Percentiles rank a stretch among this genome's conserved stretches.
Evolutionary conservation across 1,284 basidiomycete species (phyloP).

Genomic region (Tremellales sp.): DNA sequence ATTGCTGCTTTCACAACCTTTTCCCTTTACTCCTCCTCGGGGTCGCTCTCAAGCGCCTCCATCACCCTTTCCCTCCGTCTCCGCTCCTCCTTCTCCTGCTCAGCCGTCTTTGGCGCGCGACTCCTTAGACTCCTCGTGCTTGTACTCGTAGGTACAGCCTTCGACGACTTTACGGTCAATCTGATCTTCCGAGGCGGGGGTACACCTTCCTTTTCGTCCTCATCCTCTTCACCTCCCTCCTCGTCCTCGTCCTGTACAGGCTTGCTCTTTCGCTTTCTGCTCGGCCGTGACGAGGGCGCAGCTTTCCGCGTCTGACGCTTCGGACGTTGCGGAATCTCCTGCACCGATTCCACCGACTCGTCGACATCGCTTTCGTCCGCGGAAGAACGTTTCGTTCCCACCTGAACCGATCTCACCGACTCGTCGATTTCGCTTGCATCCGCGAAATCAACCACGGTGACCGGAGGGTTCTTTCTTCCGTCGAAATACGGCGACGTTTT

Average conservation of each 20-base stretch:
- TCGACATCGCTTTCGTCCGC: background rate
- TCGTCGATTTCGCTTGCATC: background rate
- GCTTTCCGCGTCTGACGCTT: no score
- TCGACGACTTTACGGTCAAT: background rate
- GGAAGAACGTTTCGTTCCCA: background rate
- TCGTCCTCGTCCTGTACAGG: background rate
- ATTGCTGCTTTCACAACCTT: no score
- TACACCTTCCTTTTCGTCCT: background rate
- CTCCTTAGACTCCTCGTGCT: slow-evolving; percentile 25
- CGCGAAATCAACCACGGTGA: background rate
- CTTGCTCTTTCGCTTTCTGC: background rate
- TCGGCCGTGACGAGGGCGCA: no score
- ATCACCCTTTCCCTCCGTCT: slow-evolving; percentile 22
- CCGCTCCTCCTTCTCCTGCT: slow-evolving; percentile 24
- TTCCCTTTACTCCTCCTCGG: no score
- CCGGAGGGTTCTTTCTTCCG: background rate
- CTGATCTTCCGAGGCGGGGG: slow-evolving; percentile 1
- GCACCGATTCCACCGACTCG: background rate
- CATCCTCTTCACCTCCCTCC: background rate
- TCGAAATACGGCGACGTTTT: slow-evolving; percentile 1
- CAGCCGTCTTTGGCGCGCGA: slow-evolving; percentile 25
- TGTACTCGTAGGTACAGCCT: slow-evolving; percentile 5
- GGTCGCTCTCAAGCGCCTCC: slow-evolving; percentile 25
- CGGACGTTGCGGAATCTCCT: no score
- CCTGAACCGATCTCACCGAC: no score